phyloP scores from a whole-genome alignment of 495 filamentous ascomycete genomes.

The Aspergillus olivimuriae region DNA sequence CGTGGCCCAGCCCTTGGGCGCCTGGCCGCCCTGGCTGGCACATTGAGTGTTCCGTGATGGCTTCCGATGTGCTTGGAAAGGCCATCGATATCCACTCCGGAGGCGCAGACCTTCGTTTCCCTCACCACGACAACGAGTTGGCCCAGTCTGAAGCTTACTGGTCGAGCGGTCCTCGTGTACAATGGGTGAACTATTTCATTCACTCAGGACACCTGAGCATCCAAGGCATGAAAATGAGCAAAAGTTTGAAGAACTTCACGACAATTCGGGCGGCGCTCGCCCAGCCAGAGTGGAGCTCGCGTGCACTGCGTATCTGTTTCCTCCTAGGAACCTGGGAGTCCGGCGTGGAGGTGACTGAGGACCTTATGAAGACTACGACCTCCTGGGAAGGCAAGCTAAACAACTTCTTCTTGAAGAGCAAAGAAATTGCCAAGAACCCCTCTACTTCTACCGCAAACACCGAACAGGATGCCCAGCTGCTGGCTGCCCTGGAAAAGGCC shows the following conservation, averaged over 20 bases:
- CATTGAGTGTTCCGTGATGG: conserved; percentile 98
- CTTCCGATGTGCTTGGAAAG: conserved; percentile 72
- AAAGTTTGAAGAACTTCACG: conserved; percentile 94
- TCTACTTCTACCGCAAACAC: conserved; percentile 25
- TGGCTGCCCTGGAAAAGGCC: conserved; percentile 49
- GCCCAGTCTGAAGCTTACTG: conserved; percentile 93
- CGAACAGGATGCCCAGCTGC: conserved; percentile 25
- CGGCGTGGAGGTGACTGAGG: conserved; percentile 82
- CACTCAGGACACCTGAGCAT: conserved; percentile 96
- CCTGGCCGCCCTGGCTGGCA: conserved; percentile 90
- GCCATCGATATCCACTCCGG: conserved; percentile 91
- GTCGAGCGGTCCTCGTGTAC: conserved; percentile 41
- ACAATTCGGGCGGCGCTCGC: conserved; percentile 81
- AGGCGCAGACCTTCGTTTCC: conserved; percentile 88
- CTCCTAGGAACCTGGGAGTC: conserved; percentile 71
- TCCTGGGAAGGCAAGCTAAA: conserved; percentile 78
- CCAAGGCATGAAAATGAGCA: conserved; percentile 88
- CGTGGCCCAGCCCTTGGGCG: conserved; percentile 84
- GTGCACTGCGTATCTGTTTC: not conserved
- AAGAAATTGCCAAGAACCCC: conserved; percentile 25
- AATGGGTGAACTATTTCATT: conserved; percentile 94
- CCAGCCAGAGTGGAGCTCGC: conserved; percentile 57
- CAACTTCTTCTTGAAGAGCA: conserved; percentile 85
- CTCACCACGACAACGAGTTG: conserved; percentile 94
- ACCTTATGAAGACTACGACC: conserved; percentile 63